A percentile compares a stretch with the other conserved stretches of the same genome.
Evolutionary conservation across 176 grass and related monocot species (phyloP).

Genomic region (Triticum urartu): DNA sequence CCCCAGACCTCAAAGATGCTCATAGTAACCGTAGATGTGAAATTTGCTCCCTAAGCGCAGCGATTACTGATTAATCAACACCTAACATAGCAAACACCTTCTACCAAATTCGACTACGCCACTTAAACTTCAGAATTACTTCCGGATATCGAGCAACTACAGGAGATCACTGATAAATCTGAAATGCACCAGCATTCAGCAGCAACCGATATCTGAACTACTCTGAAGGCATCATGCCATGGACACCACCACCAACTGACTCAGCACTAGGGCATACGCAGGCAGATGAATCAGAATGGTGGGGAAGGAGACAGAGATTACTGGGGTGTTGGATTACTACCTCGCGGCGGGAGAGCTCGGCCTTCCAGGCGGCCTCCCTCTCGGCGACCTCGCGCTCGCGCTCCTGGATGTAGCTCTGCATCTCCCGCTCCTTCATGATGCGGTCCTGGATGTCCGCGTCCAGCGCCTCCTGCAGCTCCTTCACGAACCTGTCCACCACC

Average conservation of each 20-base stretch:
- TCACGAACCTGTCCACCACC: constrained; percentile 96
- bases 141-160: neutral
- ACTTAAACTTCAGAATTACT: neutral
- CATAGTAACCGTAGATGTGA: neutral
- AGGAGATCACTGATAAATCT: neutral
- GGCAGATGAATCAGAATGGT: neutral
- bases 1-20: neutral
- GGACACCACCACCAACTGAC: neutral
- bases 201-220: neutral
- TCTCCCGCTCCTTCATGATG: constrained; percentile 98
- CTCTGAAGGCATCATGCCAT: neutral
- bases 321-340: constrained; percentile 11
- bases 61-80: neutral
- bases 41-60: neutral
- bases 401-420: constrained; percentile 99
- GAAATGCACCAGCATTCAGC: neutral
- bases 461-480: constrained; percentile 93
- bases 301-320: neutral
- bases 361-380: constrained; percentile 96
- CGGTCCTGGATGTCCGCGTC: constrained; percentile 98
- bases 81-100: neutral
- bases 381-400: constrained; percentile 98
- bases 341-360: constrained; percentile 96
- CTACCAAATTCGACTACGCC: neutral
- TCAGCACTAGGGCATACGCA: neutral